Evolutionary conservation across 116 monocot genomes (phyloP).

Genomic region (Papilionanthe hybrid): DNA sequence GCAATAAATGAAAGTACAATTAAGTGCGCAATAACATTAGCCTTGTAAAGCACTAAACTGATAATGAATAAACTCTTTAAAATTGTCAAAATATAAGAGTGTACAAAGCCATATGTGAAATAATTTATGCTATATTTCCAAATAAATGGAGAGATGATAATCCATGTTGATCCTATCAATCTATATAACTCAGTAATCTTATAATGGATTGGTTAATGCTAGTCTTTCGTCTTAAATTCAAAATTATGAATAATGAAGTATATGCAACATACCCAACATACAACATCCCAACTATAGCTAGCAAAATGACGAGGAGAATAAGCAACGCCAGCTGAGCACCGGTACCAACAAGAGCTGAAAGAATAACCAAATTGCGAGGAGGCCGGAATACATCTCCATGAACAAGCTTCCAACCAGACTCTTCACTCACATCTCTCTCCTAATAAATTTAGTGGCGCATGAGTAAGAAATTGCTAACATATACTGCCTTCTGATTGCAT

Average conservation of each 20-base stretch:
- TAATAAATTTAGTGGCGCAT: slow-evolving; percentile 12
- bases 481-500: background rate
- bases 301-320: slow-evolving; percentile 82
- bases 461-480: background rate
- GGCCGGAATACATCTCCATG: slow-evolving; percentile 94
- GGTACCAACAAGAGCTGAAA: slow-evolving; percentile 86
- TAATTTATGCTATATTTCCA: background rate
- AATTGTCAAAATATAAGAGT: no score
- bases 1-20: no score
- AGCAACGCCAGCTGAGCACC: slow-evolving; percentile 83
- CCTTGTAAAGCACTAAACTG: no score
- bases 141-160: background rate
- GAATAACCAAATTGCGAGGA: slow-evolving; percentile 66
- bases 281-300: slow-evolving; percentile 85
- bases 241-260: background rate
- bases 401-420: slow-evolving; percentile 98
- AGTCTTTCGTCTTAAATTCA: no score
- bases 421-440: slow-evolving; percentile 94
- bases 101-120: no score
- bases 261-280: slow-evolving; percentile 74
- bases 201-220: background rate
- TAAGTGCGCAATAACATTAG: no score
- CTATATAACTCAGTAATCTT: background rate
- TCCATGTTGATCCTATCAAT: slow-evolving; percentile 1
- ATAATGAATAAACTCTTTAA: no score